Percentiles rank a stretch among this genome's conserved stretches.
Conservation (phyloP, 176 grass and related monocot species). For the Zea mays region DNA sequence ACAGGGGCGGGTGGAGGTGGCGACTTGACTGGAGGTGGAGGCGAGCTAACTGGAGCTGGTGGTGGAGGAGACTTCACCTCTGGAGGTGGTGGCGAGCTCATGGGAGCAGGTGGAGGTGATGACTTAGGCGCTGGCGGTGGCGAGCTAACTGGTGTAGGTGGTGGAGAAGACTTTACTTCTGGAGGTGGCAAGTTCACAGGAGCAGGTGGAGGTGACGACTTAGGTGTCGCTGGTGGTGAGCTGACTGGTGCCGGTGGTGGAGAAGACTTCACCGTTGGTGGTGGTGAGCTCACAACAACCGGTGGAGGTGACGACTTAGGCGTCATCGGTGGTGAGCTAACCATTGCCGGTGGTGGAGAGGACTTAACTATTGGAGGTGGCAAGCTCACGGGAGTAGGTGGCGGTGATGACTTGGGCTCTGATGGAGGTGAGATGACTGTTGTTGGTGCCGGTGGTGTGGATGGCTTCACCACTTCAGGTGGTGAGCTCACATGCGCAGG, state of each 20-base stretch:
- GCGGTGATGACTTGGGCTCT: neutral
- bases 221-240: neutral
- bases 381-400: neutral
- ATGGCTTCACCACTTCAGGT: neutral
- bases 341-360: neutral
- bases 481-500: neutral
- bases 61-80: neutral
- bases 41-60: neutral
- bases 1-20: neutral
- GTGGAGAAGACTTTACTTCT: neutral
- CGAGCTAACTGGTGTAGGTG: neutral
- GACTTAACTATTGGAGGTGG: neutral
- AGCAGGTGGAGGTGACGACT: neutral
- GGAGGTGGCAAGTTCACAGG: neutral
- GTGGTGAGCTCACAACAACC: neutral
- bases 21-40: neutral
- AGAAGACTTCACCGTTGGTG: neutral
- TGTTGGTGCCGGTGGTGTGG: neutral
- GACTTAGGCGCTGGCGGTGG: constrained; percentile 1
- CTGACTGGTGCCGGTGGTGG: neutral
- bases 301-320: neutral
- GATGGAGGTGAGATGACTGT: neutral
- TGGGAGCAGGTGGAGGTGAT: neutral
- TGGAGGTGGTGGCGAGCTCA: neutral
- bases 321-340: neutral